A percentile compares a stretch with the other conserved stretches of the same genome.
phyloP scores from a whole-genome alignment of 148 eudicot species.

The Amaranthus hypochondriacus region DNA sequence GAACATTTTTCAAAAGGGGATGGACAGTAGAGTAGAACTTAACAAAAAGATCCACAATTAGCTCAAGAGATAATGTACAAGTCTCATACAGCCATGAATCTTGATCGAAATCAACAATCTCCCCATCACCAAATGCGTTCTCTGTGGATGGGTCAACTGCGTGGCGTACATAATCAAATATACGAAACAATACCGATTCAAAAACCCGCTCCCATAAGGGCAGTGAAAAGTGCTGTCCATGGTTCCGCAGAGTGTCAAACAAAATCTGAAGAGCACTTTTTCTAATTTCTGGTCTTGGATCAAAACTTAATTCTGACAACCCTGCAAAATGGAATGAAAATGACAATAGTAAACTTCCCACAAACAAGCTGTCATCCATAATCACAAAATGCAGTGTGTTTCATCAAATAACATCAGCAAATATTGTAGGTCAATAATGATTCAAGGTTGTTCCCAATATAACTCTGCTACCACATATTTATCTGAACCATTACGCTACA shows the following conservation, averaged over 20 bases:
- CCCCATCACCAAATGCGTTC: constrained; percentile 41
- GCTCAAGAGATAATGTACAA: constrained; percentile 90
- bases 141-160: constrained; percentile 76
- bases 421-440: background rate
- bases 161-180: constrained; percentile 94
- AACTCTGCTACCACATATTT: background rate
- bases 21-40: constrained; percentile 81
- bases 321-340: constrained; percentile 43
- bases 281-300: constrained; percentile 94
- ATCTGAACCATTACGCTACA: background rate
- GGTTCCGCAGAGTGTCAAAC: constrained; percentile 84
- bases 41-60: constrained; percentile 91
- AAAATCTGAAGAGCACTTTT: constrained; percentile 86
- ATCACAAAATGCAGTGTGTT: background rate
- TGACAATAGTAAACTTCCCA: constrained; percentile 2
- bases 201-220: constrained; percentile 93
- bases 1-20: constrained; percentile 80
- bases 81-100: constrained; percentile 99
- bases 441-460: background rate
- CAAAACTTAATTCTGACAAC: constrained; percentile 95
- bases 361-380: background rate
- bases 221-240: constrained; percentile 89
- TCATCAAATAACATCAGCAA: background rate
- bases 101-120: constrained; percentile 66
- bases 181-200: constrained; percentile 92